Base-by-base conservation (phyloP, 2,329 filamentous ascomycete species). In the Claviceps arundinis region DNA sequence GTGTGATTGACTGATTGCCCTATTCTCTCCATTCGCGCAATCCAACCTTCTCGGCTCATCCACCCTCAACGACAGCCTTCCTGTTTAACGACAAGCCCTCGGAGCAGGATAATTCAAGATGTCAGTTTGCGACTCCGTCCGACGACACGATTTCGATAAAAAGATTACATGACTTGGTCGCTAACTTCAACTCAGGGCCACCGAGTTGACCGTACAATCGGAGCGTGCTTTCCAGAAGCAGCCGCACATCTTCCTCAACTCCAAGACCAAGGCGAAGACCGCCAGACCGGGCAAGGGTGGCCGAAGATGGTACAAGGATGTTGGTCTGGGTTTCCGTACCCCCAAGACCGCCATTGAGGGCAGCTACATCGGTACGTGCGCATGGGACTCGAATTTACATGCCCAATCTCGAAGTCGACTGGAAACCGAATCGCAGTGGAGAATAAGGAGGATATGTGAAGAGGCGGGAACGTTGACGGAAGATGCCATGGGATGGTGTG, bases 211-310 rank as follows among this genome's bases (percentile, higher is more conserved):
- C 75, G 93, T 98, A 77, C 93, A 98, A 85, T 94, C 89, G 74
- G 93, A 98, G 86, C 91, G 93, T 81, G 93, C 93, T 82, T 98
- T 87, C 88, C 93, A 97, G 79, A 98, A 98, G 86, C 91, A 98
- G 84, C 93, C 93, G 75, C 93, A 98, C 78, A 95, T 98, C 82
- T 98, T 97, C 88, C 84, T 87, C 70, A 96, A 97, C 85, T 81
- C 85, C 72, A 98, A 98, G 86, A 78, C 80, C 74, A 89, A 89
- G 81, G 76, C 83, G 71, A 85, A 87, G 76, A 88, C 86, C 73
- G 78, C 78, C 74, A 85, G 84, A 73, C 85, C 85, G 67, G 89
- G 89, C 74, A 94, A 95, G 84, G 86, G 82, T 73, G 89, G 88
- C 68, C 86, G 88, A 77, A 85, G 90, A 90, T 77, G 74, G 89